Percentiles rank a stretch among this genome's conserved stretches.
Conservation (phyloP, 257 asterid genomes). For the Jacaranda mimosifolia region DNA sequence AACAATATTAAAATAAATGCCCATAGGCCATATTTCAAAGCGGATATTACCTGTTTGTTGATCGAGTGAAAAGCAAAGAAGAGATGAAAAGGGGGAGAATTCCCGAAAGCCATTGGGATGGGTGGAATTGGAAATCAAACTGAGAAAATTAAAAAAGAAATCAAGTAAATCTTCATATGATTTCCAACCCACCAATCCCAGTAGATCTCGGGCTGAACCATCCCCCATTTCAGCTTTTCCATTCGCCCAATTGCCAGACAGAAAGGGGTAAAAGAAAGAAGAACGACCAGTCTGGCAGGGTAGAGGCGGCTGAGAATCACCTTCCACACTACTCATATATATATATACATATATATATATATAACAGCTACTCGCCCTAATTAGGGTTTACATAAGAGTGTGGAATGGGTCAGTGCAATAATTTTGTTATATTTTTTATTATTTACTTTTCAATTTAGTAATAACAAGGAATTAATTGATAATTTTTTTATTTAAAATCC, state of each 20-base stretch:
- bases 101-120: constrained; percentile 33
- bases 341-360: too few species aligned
- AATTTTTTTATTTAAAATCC: too few species aligned
- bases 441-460: too few species aligned
- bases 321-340: too few species aligned
- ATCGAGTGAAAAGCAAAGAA: neutral
- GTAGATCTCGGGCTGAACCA: constrained; percentile 26
- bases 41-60: neutral
- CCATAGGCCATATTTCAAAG: neutral
- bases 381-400: too few species aligned
- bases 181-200: constrained; percentile 25
- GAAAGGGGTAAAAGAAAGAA: too few species aligned
- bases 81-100: constrained; percentile 17
- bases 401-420: too few species aligned
- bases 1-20: neutral
- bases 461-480: too few species aligned
- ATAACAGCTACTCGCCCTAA: too few species aligned
- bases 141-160: neutral
- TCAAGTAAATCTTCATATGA: neutral
- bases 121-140: constrained; percentile 29
- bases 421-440: too few species aligned
- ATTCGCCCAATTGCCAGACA: neutral
- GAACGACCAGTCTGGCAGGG: neutral
- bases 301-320: too few species aligned
- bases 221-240: constrained; percentile 21